phyloP scores from a whole-genome alignment of 805 yeast species.

The Kuraishia hungarica region DNA sequence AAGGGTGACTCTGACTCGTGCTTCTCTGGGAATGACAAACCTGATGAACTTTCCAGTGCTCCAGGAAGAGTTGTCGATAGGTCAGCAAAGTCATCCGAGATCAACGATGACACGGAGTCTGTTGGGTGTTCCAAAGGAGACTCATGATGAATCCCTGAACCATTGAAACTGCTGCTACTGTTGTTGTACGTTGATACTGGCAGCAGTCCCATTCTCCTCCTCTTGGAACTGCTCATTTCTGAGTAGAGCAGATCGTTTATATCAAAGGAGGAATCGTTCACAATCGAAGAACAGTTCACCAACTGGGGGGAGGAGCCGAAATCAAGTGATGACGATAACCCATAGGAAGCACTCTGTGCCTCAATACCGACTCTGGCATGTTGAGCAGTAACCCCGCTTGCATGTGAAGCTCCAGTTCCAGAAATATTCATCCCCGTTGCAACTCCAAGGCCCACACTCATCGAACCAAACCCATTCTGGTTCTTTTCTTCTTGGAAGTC shows the following conservation, averaged over 20 bases:
- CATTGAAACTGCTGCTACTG: neutral
- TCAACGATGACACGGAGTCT: neutral
- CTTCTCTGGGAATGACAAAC: neutral
- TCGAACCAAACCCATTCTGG: neutral
- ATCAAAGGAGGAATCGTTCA: neutral
- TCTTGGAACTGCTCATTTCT: neutral
- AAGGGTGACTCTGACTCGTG: neutral
- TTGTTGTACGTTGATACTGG: too few relatives aligned
- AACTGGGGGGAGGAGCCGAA: slow-evolving; percentile 2
- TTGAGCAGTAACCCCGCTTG: neutral
- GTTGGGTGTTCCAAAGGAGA: neutral
- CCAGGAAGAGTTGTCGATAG: neutral
- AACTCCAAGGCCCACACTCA: neutral
- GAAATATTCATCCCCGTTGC: neutral
- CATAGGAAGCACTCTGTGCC: neutral
- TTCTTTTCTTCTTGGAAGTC: slow-evolving; percentile 12
- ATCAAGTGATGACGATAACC: neutral
- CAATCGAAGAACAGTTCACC: slow-evolving; percentile 4
- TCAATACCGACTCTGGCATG: neutral
- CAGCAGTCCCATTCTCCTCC: neutral
- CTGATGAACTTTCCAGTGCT: neutral
- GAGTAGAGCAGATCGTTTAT: neutral
- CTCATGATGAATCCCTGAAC: neutral
- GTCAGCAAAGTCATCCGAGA: neutral
- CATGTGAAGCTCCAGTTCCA: neutral